Evolutionary conservation across 192 early-diverging fungal genomes (phyloP).

Genomic region (Chytriomyces sp.): DNA sequence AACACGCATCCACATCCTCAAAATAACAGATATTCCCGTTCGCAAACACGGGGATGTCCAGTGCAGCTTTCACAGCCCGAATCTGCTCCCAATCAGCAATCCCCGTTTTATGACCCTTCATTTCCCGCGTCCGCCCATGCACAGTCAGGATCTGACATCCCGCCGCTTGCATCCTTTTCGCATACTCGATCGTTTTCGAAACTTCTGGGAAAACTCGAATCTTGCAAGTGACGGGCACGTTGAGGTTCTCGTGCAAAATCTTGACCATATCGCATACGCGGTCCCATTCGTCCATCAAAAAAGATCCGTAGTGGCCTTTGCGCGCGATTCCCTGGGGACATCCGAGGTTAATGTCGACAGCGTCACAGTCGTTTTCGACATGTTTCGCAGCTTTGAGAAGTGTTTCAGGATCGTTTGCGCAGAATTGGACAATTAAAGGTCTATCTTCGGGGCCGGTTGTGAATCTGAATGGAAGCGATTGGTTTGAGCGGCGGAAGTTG

Average conservation of each 20-base stretch:
- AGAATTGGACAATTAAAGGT: slow-evolving; percentile 92
- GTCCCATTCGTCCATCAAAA: slow-evolving; percentile 88
- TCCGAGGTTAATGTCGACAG: slow-evolving; percentile 94
- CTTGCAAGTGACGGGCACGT: slow-evolving; percentile 94
- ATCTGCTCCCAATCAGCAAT: slow-evolving; percentile 97
- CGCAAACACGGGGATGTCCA: slow-evolving; percentile 90
- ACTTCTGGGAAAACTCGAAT: slow-evolving; percentile 90
- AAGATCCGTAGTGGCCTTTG: slow-evolving; percentile 91
- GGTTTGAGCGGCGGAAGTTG: not conserved
- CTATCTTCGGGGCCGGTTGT: slow-evolving; percentile 67
- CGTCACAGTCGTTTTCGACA: slow-evolving; percentile 85
- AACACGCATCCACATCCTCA: slow-evolving; percentile 84
- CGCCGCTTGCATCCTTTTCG: slow-evolving; percentile 92
- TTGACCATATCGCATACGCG: slow-evolving; percentile 70
- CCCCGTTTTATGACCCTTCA: slow-evolving; percentile 96
- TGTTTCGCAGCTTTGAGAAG: slow-evolving; percentile 82
- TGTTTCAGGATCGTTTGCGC: slow-evolving; percentile 90
- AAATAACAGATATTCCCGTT: slow-evolving; percentile 97
- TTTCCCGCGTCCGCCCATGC: slow-evolving; percentile 93
- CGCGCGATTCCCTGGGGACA: slow-evolving; percentile 96
- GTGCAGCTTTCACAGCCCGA: slow-evolving; percentile 73
- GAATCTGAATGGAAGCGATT: slow-evolving; percentile 14
- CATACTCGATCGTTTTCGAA: slow-evolving; percentile 90
- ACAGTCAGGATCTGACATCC: slow-evolving; percentile 92
- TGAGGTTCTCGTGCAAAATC: slow-evolving; percentile 78